Percentiles rank a stretch among this genome's conserved stretches.
phyloP scores from a whole-genome alignment of 306 rosid genomes.

The Chamaecrista fasciculata region DNA sequence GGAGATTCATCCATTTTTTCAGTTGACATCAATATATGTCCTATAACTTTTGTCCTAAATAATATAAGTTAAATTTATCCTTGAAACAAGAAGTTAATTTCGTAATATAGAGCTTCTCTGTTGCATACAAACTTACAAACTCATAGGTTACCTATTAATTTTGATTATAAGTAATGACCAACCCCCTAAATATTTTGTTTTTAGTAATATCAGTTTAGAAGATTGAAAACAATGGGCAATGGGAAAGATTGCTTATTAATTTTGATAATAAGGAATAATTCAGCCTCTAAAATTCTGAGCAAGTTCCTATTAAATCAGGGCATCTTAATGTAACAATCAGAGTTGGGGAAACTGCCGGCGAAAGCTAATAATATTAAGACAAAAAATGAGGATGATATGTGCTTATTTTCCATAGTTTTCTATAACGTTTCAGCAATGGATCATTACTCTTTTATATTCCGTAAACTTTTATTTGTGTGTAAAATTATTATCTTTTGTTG shows the following conservation, averaged over 20 bases:
- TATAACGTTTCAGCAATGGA: background rate
- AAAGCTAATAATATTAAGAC: background rate
- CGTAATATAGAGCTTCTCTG: background rate
- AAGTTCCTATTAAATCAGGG: background rate
- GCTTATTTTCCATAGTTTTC: background rate
- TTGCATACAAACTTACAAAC: background rate
- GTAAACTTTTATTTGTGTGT: background rate
- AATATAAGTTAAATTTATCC: background rate
- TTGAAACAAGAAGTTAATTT: conserved; percentile 2
- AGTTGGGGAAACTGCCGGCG: conserved; percentile 3
- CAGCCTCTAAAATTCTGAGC: background rate
- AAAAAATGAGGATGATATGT: background rate
- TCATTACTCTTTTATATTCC: background rate
- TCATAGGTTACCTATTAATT: background rate
- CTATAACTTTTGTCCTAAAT: too few relatives aligned
- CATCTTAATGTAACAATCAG: background rate
- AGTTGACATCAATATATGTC: background rate
- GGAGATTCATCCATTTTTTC: background rate
- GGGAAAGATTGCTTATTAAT: too few relatives aligned
- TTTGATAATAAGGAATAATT: too few relatives aligned
- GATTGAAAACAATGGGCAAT: background rate
- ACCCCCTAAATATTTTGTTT: background rate
- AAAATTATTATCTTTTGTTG: background rate
- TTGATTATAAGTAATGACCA: conserved; percentile 1
- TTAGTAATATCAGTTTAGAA: background rate